Conservation (phyloP, 1,284 basidiomycete species). For the Ceratobasidium sp. region DNA sequence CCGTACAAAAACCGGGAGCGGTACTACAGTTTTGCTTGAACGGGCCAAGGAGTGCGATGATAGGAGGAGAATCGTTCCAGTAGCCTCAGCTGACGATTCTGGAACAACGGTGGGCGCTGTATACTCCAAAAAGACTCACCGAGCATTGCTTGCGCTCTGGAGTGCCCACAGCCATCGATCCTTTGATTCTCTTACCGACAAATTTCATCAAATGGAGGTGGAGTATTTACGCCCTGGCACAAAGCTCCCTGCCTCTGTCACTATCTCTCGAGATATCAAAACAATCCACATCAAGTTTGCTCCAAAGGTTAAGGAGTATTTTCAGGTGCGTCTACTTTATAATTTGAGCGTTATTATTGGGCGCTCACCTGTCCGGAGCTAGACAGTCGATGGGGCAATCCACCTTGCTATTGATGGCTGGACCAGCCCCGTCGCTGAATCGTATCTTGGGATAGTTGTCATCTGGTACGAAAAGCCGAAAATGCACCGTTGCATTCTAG, state of each 20-base stretch:
- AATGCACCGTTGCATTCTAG: neutral
- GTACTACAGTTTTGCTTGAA: neutral
- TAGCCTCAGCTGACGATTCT: neutral
- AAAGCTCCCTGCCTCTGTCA: neutral
- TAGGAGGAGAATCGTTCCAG: neutral
- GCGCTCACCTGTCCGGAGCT: slow-evolving; percentile 43
- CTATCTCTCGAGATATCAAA: slow-evolving; percentile 26
- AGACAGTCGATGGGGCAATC: slow-evolving; percentile 5
- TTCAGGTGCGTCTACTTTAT: slow-evolving; percentile 10
- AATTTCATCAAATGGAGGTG: slow-evolving; percentile 1
- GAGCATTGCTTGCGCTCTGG: slow-evolving; percentile 9
- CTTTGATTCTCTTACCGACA: slow-evolving; percentile 17
- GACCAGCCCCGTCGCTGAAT: neutral
- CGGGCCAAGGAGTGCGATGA: slow-evolving; percentile 4
- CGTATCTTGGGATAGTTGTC: slow-evolving; percentile 10
- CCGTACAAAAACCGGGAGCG: slow-evolving; percentile 21
- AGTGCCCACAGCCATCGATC: slow-evolving; percentile 4
- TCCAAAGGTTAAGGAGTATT: neutral
- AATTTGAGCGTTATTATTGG: neutral
- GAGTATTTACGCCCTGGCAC: slow-evolving; percentile 16
- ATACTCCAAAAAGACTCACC: neutral
- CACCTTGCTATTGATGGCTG: slow-evolving; percentile 34
- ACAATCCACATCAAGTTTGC: neutral
- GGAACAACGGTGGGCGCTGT: neutral
- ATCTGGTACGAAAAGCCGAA: slow-evolving; percentile 1